These are phyloP conservation scores for Amauroascus verrucosus DNA, from an alignment of 2,329 filamentous ascomycete genomes.

Conservation along the genomic window DNA sequence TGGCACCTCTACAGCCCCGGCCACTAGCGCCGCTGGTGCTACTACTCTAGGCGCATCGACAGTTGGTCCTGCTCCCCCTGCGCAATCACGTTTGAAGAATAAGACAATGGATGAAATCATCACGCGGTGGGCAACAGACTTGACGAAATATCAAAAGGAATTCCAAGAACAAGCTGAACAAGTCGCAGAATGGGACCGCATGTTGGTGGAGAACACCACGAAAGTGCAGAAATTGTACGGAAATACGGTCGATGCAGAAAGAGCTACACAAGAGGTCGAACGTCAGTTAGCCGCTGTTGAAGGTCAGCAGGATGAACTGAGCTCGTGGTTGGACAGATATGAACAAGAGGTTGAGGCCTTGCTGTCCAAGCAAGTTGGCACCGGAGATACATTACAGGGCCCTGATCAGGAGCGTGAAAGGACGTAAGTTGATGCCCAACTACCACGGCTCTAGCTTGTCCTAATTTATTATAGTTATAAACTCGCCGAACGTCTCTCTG, in stretches of 20 bases:
- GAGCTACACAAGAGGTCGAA: constrained; percentile 87
- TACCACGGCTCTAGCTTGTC: not conserved
- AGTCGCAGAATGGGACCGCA: constrained; percentile 81
- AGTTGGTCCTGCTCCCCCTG: constrained; percentile 65
- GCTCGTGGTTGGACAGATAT: constrained; percentile 79
- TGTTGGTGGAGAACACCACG: constrained; percentile 84
- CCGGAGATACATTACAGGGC: constrained; percentile 64
- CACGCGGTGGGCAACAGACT: constrained; percentile 87
- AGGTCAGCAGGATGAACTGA: constrained; percentile 82
- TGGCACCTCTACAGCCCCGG: constrained; percentile 24
- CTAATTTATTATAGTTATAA: constrained; percentile 51
- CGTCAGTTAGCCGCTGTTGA: constrained; percentile 82
- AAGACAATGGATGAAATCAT: constrained; percentile 99
- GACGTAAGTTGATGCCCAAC: constrained; percentile 48
- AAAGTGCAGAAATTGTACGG: constrained; percentile 91
- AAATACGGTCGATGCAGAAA: constrained; percentile 85
- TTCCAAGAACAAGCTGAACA: constrained; percentile 84
- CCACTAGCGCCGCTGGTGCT: constrained; percentile 24
- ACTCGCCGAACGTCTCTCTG: constrained; percentile 82
- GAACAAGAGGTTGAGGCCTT: constrained; percentile 85
- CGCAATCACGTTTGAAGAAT: constrained; percentile 82
- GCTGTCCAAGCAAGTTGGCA: constrained; percentile 67
- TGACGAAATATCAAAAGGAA: constrained; percentile 93
- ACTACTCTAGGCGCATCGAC: constrained; percentile 59
- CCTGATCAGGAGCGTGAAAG: constrained; percentile 92